Percentiles rank a stretch among this genome's conserved stretches.
Conservation (phyloP, 495 filamentous ascomycete genomes). For the Geopyxis carbonaria region DNA sequence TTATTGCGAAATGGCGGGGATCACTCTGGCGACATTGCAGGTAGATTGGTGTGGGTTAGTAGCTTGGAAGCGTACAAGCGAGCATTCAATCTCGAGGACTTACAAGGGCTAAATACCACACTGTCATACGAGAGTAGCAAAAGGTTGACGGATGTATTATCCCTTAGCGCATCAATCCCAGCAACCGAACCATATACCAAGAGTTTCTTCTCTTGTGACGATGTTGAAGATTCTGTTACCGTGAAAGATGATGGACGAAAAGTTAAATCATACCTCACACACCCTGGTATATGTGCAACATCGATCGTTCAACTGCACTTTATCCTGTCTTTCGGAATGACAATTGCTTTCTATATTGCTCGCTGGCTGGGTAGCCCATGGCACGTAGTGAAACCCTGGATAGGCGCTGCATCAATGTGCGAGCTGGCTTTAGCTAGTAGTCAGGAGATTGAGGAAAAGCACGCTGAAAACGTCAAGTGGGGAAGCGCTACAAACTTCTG, state of each 20-base stretch:
- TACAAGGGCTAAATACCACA: conserved; percentile 49
- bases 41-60: conserved; percentile 70
- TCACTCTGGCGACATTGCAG: too few species aligned
- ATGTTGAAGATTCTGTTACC: too few species aligned
- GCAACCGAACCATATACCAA: conserved; percentile 39
- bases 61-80: conserved; percentile 50
- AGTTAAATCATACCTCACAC: conserved; percentile 49
- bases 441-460: conserved; percentile 42
- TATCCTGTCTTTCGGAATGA: conserved; percentile 47
- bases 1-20: conserved; percentile 44
- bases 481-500: conserved; percentile 45
- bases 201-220: conserved; percentile 23
- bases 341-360: conserved; percentile 48
- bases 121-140: conserved; percentile 72
- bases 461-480: conserved; percentile 64
- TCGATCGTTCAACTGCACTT: conserved; percentile 53
- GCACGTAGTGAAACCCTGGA: conserved; percentile 59
- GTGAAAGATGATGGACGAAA: conserved; percentile 14
- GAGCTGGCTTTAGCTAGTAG: conserved; percentile 65
- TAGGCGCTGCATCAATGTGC: conserved; percentile 56
- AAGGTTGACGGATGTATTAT: conserved; percentile 66
- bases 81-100: conserved; percentile 45
- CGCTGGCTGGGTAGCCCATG: conserved; percentile 75
- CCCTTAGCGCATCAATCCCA: conserved; percentile 54
- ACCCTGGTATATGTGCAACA: conserved; percentile 77